Base-by-base conservation (phyloP, 345 rosid genomes). In the Camelina neglecta region DNA sequence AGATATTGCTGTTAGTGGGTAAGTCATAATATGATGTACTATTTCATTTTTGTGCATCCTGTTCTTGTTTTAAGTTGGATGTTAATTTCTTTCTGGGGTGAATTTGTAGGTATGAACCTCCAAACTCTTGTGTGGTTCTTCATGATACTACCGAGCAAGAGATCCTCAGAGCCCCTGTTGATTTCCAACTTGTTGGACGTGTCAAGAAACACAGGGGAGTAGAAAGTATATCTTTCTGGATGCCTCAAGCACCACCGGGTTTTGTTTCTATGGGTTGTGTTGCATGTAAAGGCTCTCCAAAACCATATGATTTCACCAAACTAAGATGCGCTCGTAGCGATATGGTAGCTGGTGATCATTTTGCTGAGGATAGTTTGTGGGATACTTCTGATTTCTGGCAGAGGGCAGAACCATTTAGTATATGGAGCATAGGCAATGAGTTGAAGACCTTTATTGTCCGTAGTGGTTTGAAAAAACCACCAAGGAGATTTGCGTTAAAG, bases 241-340 rank as follows among this genome's bases (percentile, higher is more conserved):
- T 92, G 88, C 99, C 97, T 75, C 93, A 85, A 82, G 91, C 99
- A 55, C 98, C 97, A 31, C 93, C 96, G 8, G 97, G 99, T 26
- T 95, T 87, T 82, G 93, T 95, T 82, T 85, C 99, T 39, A 84
- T 95, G 77, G 99, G 99, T 49, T 95, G 93, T 78, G 73, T 95
- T 65, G 97, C 93, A 69, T 85, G 85, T 74, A 90, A 87, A 86
- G 87, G 89, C 71, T 42, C 89, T 31, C 94, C 93, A 11, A 92
- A 90, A 79, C 84, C 81, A 64, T 12, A 69, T 47, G 93, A 90
- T 71, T 82, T 90, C 68, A 74, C 81, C 67, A 81, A 79, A 70
- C 81, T 95, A 79, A 95, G 86, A 84, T 92, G 99, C 63, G 78
- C 87, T 59, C 94, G 99, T 61, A 86, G 82, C 66, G 97, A 90